Conservation (phyloP, 371 early-diverging fungal genomes). For the Chytridiales sp. region DNA sequence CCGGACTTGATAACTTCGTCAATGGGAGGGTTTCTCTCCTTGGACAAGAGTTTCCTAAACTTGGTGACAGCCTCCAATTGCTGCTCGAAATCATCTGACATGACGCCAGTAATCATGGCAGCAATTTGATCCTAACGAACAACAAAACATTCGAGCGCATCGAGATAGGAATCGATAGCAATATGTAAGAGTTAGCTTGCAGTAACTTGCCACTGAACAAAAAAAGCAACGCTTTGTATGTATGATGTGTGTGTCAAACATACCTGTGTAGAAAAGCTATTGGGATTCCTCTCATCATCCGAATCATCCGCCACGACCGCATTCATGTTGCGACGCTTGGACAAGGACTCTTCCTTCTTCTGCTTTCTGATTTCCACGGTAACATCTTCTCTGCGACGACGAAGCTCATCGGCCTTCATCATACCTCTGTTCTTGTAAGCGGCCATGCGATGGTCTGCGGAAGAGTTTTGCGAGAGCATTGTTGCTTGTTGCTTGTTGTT, state of each 20-base stretch:
- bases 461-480: too few relatives aligned
- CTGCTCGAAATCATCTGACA: constrained; percentile 71
- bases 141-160: background rate
- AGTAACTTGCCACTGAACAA: too few relatives aligned
- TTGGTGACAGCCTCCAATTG: constrained; percentile 85
- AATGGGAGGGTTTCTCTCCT: constrained; percentile 98
- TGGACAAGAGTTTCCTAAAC: constrained; percentile 96
- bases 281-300: constrained; percentile 86
- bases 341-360: constrained; percentile 91
- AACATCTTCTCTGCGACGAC: constrained; percentile 90
- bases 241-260: too few relatives aligned
- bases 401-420: constrained; percentile 88
- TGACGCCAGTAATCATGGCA: constrained; percentile 71
- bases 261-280: too few relatives aligned
- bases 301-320: constrained; percentile 55
- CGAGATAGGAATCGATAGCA: background rate
- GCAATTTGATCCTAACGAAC: constrained; percentile 60
- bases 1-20: constrained; percentile 93
- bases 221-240: too few relatives aligned
- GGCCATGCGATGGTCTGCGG: too few relatives aligned
- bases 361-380: constrained; percentile 93
- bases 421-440: constrained; percentile 85
- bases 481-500: too few relatives aligned
- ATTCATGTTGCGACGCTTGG: constrained; percentile 88
- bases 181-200: too few relatives aligned